These are phyloP conservation scores for Tetrahymena borealis DNA, from an alignment of 73 alveolate genomes.

Conservation along the genomic window DNA sequence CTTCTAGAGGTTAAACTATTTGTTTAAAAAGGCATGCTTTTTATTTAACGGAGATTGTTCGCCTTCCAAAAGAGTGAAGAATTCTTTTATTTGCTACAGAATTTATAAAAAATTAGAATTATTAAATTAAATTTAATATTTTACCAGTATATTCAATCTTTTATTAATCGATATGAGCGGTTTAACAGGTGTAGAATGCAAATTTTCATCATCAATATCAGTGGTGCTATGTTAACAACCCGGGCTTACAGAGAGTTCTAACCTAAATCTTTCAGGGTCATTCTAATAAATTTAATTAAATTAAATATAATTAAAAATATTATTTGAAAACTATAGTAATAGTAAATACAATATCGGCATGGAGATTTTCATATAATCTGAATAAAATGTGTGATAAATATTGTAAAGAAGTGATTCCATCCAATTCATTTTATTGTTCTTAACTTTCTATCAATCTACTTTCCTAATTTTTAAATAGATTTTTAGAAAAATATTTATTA, in stretches of 20 bases:
- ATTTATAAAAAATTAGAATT: background rate
- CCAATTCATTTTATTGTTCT: conserved; percentile 6
- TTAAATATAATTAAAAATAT: background rate
- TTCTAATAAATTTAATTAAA: background rate
- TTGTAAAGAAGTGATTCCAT: conserved; percentile 19
- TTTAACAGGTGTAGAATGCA: background rate
- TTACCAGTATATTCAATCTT: background rate
- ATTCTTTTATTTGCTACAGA: background rate
- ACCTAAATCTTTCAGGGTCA: conserved; percentile 41
- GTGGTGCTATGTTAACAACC: background rate
- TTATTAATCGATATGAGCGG: background rate
- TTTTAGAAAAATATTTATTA: background rate
- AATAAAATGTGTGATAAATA: conserved; percentile 34
- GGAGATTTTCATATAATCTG: conserved; percentile 39
- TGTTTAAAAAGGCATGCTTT: background rate
- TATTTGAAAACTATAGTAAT: background rate
- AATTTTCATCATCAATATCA: background rate
- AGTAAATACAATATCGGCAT: conserved; percentile 7
- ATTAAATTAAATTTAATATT: background rate
- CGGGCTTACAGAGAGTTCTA: conserved; percentile 30
- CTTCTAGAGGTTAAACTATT: background rate
- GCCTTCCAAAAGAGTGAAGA: background rate
- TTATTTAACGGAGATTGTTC: background rate
- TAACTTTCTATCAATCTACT: conserved; percentile 23
- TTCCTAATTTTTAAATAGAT: background rate